Conservation (phyloP, 225 moss, liverwort and hornwort species). For the Sphagnum contortum region DNA sequence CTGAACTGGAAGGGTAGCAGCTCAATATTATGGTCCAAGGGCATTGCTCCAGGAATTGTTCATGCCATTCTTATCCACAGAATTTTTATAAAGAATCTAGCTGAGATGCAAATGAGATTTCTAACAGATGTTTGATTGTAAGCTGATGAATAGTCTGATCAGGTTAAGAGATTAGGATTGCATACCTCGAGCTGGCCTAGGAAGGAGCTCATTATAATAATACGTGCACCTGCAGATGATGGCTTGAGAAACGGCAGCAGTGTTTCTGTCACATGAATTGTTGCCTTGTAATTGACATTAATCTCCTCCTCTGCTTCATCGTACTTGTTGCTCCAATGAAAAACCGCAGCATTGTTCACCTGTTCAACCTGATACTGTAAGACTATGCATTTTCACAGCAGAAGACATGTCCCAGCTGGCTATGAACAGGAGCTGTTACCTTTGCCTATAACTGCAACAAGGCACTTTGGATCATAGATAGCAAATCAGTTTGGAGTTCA, state of each 20-base stretch:
- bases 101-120: no score
- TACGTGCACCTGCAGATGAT: constrained; percentile 37
- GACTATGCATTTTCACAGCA: no score
- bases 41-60: no score
- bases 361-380: constrained; percentile 8
- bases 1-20: no score
- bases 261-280: constrained; percentile 25
- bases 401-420: no score
- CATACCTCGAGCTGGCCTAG: constrained; percentile 43
- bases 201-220: constrained; percentile 37
- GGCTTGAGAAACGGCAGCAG: constrained; percentile 37
- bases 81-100: no score
- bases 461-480: neutral
- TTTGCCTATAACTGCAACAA: no score
- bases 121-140: no score
- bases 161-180: neutral
- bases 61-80: no score
- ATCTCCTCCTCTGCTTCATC: constrained; percentile 19
- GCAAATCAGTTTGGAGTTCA: neutral
- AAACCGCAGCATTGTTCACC: constrained; percentile 56
- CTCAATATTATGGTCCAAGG: no score
- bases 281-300: constrained; percentile 32
- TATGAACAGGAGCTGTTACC: no score
- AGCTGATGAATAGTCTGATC: no score
- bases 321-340: neutral